phyloP scores from a whole-genome alignment of 2,329 filamentous ascomycete genomes.

The Calonectria montana region DNA sequence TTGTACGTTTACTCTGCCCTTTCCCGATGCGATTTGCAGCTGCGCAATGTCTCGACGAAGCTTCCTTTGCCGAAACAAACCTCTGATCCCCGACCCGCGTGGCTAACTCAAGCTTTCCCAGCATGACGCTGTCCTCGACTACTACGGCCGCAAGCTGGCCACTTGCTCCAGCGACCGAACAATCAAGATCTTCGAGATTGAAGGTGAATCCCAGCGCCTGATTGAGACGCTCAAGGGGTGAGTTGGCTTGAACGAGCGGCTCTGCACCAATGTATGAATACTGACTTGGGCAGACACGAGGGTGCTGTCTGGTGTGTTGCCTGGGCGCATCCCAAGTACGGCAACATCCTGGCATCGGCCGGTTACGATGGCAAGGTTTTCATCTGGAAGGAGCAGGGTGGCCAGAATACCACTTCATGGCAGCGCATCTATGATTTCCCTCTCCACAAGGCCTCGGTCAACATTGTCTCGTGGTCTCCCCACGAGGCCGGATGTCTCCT shows the following conservation, averaged over 20 bases:
- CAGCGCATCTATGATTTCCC: conserved; percentile 93
- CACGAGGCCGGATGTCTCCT: conserved; percentile 95
- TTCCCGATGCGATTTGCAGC: conserved; percentile 15
- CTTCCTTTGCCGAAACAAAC: conserved; percentile 1
- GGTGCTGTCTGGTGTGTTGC: conserved; percentile 97
- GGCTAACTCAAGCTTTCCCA: conserved; percentile 48
- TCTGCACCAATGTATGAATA: neutral
- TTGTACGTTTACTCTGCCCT: conserved; percentile 73
- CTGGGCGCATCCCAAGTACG: conserved; percentile 98
- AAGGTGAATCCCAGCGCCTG: conserved; percentile 89
- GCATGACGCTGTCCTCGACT: conserved; percentile 99
- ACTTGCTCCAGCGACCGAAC: conserved; percentile 98
- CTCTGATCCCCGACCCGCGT: conserved; percentile 25
- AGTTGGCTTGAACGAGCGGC: conserved; percentile 36
- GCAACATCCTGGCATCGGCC: conserved; percentile 95
- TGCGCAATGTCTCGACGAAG: conserved; percentile 11
- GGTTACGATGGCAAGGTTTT: conserved; percentile 98
- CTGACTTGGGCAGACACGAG: conserved; percentile 76
- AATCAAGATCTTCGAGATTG: conserved; percentile 99
- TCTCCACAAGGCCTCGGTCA: conserved; percentile 94
- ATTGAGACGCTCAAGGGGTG: conserved; percentile 96
- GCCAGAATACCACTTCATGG: conserved; percentile 68
- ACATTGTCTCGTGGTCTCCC: conserved; percentile 97
- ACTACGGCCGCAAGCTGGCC: conserved; percentile 95
- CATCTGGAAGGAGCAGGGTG: conserved; percentile 93